Conservation (phyloP, 2,329 filamentous ascomycete species). For the Tolypocladium cylindrosporum region DNA sequence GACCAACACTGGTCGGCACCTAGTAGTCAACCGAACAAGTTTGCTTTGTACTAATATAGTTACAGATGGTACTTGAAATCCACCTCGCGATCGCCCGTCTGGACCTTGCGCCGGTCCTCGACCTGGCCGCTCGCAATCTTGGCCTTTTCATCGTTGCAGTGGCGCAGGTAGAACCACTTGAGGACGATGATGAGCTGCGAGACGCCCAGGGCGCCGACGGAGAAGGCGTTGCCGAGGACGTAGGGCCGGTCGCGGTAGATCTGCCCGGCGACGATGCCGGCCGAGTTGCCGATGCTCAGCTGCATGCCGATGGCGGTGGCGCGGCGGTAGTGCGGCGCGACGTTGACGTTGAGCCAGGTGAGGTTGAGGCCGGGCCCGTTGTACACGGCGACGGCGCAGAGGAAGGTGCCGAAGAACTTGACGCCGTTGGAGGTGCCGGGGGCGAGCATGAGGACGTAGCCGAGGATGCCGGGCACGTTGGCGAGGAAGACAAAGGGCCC, state of each 20-base stretch:
- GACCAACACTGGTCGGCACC: too few species aligned
- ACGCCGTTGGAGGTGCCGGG: conserved; percentile 35
- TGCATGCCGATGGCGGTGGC: conserved; percentile 36
- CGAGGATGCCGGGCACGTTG: conserved; percentile 37
- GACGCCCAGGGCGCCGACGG: conserved; percentile 15
- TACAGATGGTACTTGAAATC: conserved; percentile 36
- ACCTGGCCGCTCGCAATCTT: conserved; percentile 25
- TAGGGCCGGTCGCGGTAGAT: conserved; percentile 23
- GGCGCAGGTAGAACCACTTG: conserved; percentile 31
- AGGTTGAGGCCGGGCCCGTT: conserved; percentile 35
- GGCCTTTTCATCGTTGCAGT: conserved; percentile 30
- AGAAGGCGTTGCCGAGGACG: conserved; percentile 17
- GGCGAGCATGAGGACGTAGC: conserved; percentile 37
- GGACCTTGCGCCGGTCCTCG: conserved; percentile 32
- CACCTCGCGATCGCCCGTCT: conserved; percentile 33
- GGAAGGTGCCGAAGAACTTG: conserved; percentile 38
- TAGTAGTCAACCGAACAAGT: too few species aligned
- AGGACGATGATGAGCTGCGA: conserved; percentile 24
- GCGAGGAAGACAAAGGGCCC: conserved; percentile 44
- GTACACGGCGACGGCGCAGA: conserved; percentile 37
- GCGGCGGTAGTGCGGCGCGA: conserved; percentile 33
- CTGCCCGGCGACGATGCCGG: conserved; percentile 31
- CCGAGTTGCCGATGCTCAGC: conserved; percentile 34
- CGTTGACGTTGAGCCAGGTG: conserved; percentile 35
- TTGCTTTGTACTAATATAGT: neutral